Conservation (phyloP, 352 stramenopile genomes). For the Globisporangium paddicum region DNA sequence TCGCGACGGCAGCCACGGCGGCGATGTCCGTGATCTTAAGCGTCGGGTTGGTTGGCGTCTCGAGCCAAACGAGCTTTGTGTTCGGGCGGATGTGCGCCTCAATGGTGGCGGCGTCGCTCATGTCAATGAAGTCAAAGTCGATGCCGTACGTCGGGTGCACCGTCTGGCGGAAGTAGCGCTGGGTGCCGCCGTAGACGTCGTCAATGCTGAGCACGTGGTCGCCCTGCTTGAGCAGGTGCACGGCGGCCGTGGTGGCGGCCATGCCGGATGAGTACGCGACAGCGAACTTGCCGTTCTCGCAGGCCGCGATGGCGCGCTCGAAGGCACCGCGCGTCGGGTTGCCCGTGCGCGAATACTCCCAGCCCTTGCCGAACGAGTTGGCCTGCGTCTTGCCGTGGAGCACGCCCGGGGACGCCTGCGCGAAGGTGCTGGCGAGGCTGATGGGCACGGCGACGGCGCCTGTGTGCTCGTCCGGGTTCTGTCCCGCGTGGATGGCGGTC, state of each 20-base stretch:
- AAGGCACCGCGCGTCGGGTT: conserved; percentile 96
- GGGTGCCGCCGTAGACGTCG: conserved; percentile 94
- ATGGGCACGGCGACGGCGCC: conserved; percentile 88
- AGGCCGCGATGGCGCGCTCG: conserved; percentile 89
- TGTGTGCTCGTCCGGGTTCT: conserved; percentile 70
- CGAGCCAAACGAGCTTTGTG: conserved; percentile 93
- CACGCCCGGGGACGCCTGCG: conserved; percentile 66
- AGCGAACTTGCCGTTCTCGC: conserved; percentile 90
- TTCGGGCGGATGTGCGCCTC: conserved; percentile 79
- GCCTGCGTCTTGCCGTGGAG: conserved; percentile 67
- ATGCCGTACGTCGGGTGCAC: conserved; percentile 90
- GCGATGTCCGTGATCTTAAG: conserved; percentile 94
- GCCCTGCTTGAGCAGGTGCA: conserved; percentile 87
- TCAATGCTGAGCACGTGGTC: conserved; percentile 95
- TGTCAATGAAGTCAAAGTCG: conserved; percentile 93
- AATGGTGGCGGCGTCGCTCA: conserved; percentile 82
- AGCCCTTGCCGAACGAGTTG: conserved; percentile 94
- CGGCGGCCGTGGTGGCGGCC: conserved; percentile 82
- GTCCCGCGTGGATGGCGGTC: conserved; percentile 79
- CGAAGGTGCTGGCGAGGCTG: conserved; percentile 91
- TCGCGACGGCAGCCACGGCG: conserved; percentile 86
- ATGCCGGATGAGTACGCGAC: conserved; percentile 91
- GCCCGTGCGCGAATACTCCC: conserved; percentile 92
- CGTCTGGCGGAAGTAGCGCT: conserved; percentile 92
- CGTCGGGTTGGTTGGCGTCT: conserved; percentile 93